phyloP scores from a whole-genome alignment of 1,139 yeast genomes.

The Pichia cactophila region DNA sequence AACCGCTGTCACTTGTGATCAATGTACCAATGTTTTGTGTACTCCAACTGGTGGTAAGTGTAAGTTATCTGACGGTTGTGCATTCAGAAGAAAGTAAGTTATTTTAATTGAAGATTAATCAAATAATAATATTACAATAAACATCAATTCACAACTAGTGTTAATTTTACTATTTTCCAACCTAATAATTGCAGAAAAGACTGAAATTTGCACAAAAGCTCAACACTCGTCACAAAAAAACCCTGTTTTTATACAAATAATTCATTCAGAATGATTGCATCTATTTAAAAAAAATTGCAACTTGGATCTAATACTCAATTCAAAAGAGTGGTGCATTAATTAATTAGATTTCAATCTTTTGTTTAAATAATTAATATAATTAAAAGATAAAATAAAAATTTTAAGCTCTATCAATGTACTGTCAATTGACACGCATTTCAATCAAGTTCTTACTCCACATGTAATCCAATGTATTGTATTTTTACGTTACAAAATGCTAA shows the following conservation, averaged over 20 bases:
- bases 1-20: constrained; percentile 98
- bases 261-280: background rate
- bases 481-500: background rate
- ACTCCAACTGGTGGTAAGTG: constrained; percentile 99
- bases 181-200: background rate
- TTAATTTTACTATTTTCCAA: background rate
- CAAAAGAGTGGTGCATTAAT: background rate
- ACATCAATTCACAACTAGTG: background rate
- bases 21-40: constrained; percentile 96
- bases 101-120: background rate
- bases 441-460: too few species aligned
- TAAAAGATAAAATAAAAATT: background rate
- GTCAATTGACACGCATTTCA: too few species aligned
- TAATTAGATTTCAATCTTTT: background rate
- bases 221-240: background rate
- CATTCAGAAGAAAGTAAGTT: constrained; percentile 96
- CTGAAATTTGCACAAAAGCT: background rate
- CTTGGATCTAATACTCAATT: background rate
- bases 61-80: constrained; percentile 97
- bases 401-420: background rate
- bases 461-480: background rate
- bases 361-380: constrained; percentile 1
- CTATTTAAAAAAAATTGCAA: background rate
- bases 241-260: background rate
- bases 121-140: background rate